Evolutionary conservation across 768 basidiomycete genomes (phyloP), one percentile per base, ranked within the genome.

Genomic region (Pluteus cervinus): DNA sequence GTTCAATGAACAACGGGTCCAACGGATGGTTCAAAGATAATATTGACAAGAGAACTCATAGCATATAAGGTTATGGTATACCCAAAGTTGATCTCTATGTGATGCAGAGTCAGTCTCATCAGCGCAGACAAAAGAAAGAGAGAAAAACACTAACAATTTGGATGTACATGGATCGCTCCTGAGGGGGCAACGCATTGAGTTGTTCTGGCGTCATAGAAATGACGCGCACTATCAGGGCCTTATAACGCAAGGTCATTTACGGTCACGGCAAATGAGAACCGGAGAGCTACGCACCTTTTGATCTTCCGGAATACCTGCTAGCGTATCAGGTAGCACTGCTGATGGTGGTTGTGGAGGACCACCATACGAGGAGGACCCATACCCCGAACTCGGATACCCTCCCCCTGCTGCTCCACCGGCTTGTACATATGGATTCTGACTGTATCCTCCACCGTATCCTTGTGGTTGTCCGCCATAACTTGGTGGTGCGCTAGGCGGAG

Each of bases 181-280:
- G 60, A 1, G 81, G 78, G 7, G 87, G 82, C 24, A 94, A 60
- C 44, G 68, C 65, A 34, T 79, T 76, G 41, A 96, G 81, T 55
- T 96, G 87, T 25, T 88, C 89, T 2, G 81, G 77, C 1, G 86
- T 84, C 80, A 97, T 85, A 24, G 75, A 65, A 39, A 92, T 51
- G 3, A 93, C 81, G 37, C 81, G 81, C 62, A 86, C 70, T 24
- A 93, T 78, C 60, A 89, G 76, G 25, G 74, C 74, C 82, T 81
- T 42, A 9, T 41, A 23, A 34, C 18, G 18, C 22, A 6, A 54
- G 24, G 5, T 52, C 39, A 33, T 39, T 48, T 36, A 40, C 39
- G 5, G 51, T 47, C 18, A 56, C 34, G 9, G 40, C 41, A 38
- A 29, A 18, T 25, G 2, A 16, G 26, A 17, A 36, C 32, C 18